These are phyloP conservation scores for Neonothopanus nambi DNA, from an alignment of 1,284 basidiomycete species.

Conservation along the genomic window DNA sequence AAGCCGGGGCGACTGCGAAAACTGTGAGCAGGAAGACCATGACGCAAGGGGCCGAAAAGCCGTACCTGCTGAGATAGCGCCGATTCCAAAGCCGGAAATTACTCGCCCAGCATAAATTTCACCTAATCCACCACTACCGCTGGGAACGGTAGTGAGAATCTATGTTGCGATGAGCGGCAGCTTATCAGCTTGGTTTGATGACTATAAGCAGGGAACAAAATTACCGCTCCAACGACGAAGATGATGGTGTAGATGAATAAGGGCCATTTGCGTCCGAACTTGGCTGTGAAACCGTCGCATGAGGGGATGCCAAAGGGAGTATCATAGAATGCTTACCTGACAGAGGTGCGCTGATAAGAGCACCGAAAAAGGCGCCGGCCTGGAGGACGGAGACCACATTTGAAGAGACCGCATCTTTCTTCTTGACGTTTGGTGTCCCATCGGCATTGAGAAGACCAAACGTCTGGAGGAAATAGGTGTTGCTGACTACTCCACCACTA, in stretches of 20 bases:
- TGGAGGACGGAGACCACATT: slow-evolving; percentile 72
- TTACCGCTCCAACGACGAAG: slow-evolving; percentile 60
- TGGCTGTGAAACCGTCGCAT: slow-evolving; percentile 28
- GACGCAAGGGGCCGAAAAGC: background rate
- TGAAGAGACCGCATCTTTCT: slow-evolving; percentile 43
- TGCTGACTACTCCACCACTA: slow-evolving; percentile 68
- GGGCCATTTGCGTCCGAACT: slow-evolving; percentile 47
- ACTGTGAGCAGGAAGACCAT: background rate
- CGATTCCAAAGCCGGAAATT: slow-evolving; percentile 55
- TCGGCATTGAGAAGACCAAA: slow-evolving; percentile 48
- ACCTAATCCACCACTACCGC: slow-evolving; percentile 44
- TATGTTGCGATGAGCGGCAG: background rate
- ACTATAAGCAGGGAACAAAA: slow-evolving; percentile 27
- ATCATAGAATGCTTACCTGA: slow-evolving; percentile 36
- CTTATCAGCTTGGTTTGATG: background rate
- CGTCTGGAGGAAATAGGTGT: slow-evolving; percentile 53
- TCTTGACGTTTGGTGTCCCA: slow-evolving; percentile 31
- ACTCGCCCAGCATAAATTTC: slow-evolving; percentile 65
- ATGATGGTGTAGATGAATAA: slow-evolving; percentile 53
- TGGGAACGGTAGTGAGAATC: slow-evolving; percentile 28
- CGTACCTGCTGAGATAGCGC: slow-evolving; percentile 44
- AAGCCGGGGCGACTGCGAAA: slow-evolving; percentile 54
- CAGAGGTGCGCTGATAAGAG: slow-evolving; percentile 54
- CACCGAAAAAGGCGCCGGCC: slow-evolving; percentile 70
- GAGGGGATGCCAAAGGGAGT: background rate